These are phyloP conservation scores for Debaryomyces tyrocola DNA, from an alignment of 805 yeast genomes.

Conservation along the genomic window DNA sequence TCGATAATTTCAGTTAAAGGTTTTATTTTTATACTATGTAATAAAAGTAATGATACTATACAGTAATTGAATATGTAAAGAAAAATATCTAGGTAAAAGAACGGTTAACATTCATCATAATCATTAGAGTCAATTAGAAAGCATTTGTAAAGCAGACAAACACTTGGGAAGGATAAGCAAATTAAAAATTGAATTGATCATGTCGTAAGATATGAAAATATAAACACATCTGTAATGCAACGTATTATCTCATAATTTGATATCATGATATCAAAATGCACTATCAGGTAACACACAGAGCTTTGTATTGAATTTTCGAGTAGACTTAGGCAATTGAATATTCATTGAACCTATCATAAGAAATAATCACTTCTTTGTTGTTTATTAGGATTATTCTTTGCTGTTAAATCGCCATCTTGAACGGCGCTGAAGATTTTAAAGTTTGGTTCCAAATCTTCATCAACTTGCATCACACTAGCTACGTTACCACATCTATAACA, in stretches of 20 bases:
- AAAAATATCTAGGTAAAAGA: not conserved
- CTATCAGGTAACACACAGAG: no score
- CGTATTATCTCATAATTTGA: not conserved
- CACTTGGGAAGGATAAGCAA: not conserved
- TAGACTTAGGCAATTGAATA: not conserved
- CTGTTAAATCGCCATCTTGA: slow-evolving; percentile 67
- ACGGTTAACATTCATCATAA: slow-evolving; percentile 3
- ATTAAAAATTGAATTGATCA: not conserved
- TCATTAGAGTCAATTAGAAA: slow-evolving; percentile 3
- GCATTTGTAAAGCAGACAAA: not conserved
- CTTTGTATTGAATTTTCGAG: no score
- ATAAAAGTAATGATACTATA: not conserved
- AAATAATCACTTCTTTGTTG: slow-evolving; percentile 49
- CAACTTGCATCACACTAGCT: slow-evolving; percentile 96
- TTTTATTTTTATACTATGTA: not conserved
- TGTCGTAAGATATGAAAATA: not conserved
- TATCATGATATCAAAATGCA: no score
- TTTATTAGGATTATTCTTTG: slow-evolving; percentile 37
- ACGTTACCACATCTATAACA: slow-evolving; percentile 98
- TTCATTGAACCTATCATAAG: slow-evolving; percentile 19
- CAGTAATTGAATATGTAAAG: not conserved
- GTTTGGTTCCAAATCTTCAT: slow-evolving; percentile 80
- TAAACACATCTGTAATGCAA: not conserved
- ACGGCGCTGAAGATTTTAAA: slow-evolving; percentile 95
- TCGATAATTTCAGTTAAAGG: no score